Percentiles rank a stretch among this genome's conserved stretches.
These are phyloP conservation scores for Cladosporium phlei DNA, from an alignment of 2,329 filamentous ascomycete species.

Conservation along the genomic window DNA sequence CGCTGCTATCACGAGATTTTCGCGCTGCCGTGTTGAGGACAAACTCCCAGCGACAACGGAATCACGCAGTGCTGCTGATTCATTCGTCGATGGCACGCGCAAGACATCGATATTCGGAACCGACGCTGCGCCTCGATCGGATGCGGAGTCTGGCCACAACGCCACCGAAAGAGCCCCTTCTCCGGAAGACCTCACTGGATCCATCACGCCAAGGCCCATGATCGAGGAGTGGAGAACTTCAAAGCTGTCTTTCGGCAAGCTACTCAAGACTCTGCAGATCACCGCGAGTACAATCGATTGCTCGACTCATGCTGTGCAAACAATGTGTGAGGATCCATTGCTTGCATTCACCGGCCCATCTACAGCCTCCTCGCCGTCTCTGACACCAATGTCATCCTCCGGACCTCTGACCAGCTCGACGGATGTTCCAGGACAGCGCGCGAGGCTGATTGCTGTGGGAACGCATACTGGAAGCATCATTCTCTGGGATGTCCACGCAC, in stretches of 20 bases:
- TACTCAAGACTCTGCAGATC: slow-evolving; percentile 57
- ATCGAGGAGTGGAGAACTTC: slow-evolving; percentile 65
- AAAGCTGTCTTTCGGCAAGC: slow-evolving; percentile 56
- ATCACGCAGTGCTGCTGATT: too few species aligned
- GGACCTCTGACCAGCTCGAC: slow-evolving; percentile 41
- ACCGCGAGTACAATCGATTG: slow-evolving; percentile 67
- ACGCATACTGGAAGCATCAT: slow-evolving; percentile 73
- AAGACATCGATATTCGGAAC: slow-evolving; percentile 42
- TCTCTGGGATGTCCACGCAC: slow-evolving; percentile 78
- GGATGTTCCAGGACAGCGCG: slow-evolving; percentile 79
- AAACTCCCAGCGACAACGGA: slow-evolving; percentile 13
- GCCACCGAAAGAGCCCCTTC: slow-evolving; percentile 23
- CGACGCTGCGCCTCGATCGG: slow-evolving; percentile 30
- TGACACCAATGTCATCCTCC: slow-evolving; percentile 47
- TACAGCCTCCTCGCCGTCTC: slow-evolving; percentile 49
- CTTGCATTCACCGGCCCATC: slow-evolving; percentile 54
- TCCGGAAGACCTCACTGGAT: slow-evolving; percentile 24
- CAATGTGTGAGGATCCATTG: slow-evolving; percentile 73
- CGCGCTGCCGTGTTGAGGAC: slow-evolving; percentile 47
- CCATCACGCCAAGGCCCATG: slow-evolving; percentile 26
- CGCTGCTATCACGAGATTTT: slow-evolving; percentile 53
- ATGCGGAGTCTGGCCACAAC: slow-evolving; percentile 32
- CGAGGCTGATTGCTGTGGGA: slow-evolving; percentile 74
- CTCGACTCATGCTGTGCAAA: slow-evolving; percentile 67
- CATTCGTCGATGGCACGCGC: slow-evolving; percentile 9